Conservation (phyloP, 768 basidiomycete species). For the Leccinellum rugosiceps region DNA sequence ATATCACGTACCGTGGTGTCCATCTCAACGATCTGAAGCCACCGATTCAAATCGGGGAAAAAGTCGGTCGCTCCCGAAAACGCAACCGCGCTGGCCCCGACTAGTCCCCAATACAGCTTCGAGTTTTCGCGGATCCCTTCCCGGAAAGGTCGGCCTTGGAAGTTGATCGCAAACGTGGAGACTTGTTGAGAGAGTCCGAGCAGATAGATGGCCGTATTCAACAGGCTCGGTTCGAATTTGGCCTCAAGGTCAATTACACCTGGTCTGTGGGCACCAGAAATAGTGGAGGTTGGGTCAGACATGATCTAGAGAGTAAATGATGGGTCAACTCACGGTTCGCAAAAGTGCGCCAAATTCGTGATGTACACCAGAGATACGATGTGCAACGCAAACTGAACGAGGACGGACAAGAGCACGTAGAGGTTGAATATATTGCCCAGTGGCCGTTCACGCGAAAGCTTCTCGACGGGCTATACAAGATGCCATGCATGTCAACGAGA, state of each 20-base stretch:
- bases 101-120: slow-evolving; percentile 88
- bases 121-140: slow-evolving; percentile 96
- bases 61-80: slow-evolving; percentile 94
- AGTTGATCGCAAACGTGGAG: slow-evolving; percentile 98
- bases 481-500: not conserved
- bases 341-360: slow-evolving; percentile 73
- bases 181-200: slow-evolving; percentile 96
- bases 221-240: slow-evolving; percentile 90
- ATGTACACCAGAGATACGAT: slow-evolving; percentile 91
- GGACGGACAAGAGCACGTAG: slow-evolving; percentile 89
- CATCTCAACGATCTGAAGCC: slow-evolving; percentile 98
- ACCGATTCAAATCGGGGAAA: slow-evolving; percentile 90
- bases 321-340: slow-evolving; percentile 64
- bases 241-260: slow-evolving; percentile 90
- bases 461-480: slow-evolving; percentile 89
- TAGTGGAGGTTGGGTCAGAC: not conserved
- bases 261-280: slow-evolving; percentile 40
- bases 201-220: slow-evolving; percentile 97
- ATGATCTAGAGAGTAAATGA: not conserved
- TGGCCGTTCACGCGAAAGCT: slow-evolving; percentile 89
- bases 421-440: slow-evolving; percentile 95
- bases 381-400: slow-evolving; percentile 92
- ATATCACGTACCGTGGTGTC: slow-evolving; percentile 49
- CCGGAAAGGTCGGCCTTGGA: slow-evolving; percentile 97
- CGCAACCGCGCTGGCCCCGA: slow-evolving; percentile 87